These are phyloP conservation scores for Nicotiana rustica DNA, from an alignment of 305 asterid species.

Conservation along the genomic window DNA sequence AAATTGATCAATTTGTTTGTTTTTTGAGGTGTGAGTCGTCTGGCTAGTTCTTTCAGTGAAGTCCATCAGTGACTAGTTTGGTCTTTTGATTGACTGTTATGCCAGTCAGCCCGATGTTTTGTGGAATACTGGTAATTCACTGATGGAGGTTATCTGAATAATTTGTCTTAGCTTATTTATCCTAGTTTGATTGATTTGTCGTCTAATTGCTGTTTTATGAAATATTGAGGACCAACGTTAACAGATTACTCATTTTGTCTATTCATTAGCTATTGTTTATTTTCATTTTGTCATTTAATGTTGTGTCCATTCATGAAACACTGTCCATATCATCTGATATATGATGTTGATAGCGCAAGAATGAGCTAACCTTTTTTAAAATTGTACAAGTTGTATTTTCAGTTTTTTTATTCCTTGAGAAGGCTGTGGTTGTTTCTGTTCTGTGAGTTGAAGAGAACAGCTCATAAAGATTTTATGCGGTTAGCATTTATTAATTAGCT, in stretches of 20 bases:
- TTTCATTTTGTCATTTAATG: not conserved
- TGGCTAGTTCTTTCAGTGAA: not conserved
- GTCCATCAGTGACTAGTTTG: not conserved
- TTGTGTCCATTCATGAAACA: not conserved
- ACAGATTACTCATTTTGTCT: not conserved
- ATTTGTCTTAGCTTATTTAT: not conserved
- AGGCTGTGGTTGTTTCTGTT: not conserved
- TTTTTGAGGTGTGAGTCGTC: slow-evolving; percentile 1
- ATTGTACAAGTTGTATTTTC: slow-evolving; percentile 7
- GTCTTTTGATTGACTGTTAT: not conserved
- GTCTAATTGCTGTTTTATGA: not conserved
- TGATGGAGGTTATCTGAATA: slow-evolving; percentile 10
- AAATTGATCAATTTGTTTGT: slow-evolving; percentile 24
- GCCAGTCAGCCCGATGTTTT: not conserved
- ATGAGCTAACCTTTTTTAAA: not conserved
- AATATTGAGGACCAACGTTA: not conserved
- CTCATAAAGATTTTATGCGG: not conserved
- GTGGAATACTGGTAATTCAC: not conserved
- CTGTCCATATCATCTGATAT: not conserved
- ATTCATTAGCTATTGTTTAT: not conserved
- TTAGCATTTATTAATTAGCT: not conserved
- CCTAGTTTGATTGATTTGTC: slow-evolving; percentile 37
- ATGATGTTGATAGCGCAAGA: slow-evolving; percentile 18
- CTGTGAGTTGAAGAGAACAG: not conserved
- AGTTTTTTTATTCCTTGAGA: slow-evolving; percentile 9